These are phyloP conservation scores for Dichotomopilus funicola DNA, from an alignment of 2,329 filamentous ascomycete species.

Conservation along the genomic window DNA sequence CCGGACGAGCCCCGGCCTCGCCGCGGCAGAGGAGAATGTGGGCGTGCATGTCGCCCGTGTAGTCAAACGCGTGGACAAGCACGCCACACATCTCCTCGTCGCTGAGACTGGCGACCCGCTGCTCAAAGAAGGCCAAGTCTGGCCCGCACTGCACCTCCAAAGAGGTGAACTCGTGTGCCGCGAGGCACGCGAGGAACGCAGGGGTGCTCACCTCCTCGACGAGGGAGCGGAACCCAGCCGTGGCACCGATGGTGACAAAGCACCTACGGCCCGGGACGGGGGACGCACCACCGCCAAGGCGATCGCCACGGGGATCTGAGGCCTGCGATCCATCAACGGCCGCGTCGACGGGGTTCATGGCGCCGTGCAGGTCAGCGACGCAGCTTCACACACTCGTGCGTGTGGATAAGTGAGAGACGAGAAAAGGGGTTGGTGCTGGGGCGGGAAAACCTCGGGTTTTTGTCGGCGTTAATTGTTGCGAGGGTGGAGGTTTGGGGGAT, in stretches of 20 bases:
- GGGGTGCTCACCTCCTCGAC: conserved; percentile 58
- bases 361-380: too few species aligned
- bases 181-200: conserved; percentile 57
- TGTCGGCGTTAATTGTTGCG: too few species aligned
- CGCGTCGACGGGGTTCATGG: too few species aligned
- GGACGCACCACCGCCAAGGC: too few species aligned
- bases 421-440: too few species aligned
- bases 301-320: too few species aligned
- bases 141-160: conserved; percentile 32
- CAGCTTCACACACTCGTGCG: too few species aligned
- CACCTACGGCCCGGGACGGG: conserved; percentile 36
- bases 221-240: conserved; percentile 71
- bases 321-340: too few species aligned
- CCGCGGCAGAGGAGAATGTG: conserved; percentile 53
- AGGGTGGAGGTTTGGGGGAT: too few species aligned
- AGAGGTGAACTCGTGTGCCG: conserved; percentile 57
- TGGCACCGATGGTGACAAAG: conserved; percentile 89
- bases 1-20: conserved; percentile 38
- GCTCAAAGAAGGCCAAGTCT: conserved; percentile 37
- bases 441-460: too few species aligned
- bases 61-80: conserved; percentile 57
- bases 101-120: conserved; percentile 24
- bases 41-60: conserved; percentile 53
- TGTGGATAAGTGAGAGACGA: too few species aligned
- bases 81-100: conserved; percentile 33